Conservation (phyloP, 208 protist genomes). For the Leishmania gerbilli region DNA sequence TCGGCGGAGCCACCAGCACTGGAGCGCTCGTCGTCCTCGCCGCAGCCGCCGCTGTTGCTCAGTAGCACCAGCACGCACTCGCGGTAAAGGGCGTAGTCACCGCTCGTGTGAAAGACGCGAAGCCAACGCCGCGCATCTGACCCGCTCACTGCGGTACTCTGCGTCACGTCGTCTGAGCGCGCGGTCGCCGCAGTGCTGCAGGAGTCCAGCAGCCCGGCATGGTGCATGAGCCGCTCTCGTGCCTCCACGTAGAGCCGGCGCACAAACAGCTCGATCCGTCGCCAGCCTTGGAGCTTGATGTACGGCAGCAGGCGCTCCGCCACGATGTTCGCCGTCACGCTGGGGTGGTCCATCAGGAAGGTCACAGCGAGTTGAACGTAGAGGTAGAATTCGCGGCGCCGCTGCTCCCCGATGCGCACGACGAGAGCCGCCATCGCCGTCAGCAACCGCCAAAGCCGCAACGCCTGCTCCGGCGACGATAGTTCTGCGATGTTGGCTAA, state of each 20-base stretch:
- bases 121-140: conserved; percentile 7
- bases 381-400: conserved; percentile 46
- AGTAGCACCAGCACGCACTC: conserved; percentile 45
- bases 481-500: conserved; percentile 47
- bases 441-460: conserved; percentile 52
- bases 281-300: conserved; percentile 49
- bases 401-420: conserved; percentile 38
- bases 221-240: conserved; percentile 38
- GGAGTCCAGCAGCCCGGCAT: background rate
- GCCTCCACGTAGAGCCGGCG: conserved; percentile 63
- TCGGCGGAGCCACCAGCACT: background rate
- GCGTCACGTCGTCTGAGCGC: background rate
- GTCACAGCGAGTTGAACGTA: conserved; percentile 60
- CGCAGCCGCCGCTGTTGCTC: background rate
- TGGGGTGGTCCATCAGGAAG: conserved; percentile 45
- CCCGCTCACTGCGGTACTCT: background rate
- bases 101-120: conserved; percentile 30
- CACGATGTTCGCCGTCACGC: conserved; percentile 42
- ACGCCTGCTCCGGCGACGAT: conserved; percentile 28
- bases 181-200: background rate
- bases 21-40: background rate
- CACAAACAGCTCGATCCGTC: conserved; percentile 48
- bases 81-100: conserved; percentile 44
- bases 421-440: conserved; percentile 42
- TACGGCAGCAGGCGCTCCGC: conserved; percentile 56